These are phyloP conservation scores for Begonia masoniana DNA, from an alignment of 306 rosid genomes.

Conservation along the genomic window DNA sequence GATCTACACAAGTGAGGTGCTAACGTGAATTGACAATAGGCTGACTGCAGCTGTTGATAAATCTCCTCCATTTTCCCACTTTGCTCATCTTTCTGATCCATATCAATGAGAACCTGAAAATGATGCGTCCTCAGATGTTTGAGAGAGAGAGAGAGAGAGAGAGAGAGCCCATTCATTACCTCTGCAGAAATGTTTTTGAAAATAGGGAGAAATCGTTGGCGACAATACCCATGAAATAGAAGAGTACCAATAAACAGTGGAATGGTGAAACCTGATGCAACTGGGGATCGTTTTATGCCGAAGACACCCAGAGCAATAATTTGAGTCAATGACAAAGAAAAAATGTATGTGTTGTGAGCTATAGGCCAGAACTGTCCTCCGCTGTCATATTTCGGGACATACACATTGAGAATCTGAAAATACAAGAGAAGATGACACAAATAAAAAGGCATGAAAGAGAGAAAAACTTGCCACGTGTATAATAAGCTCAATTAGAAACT, in stretches of 20 bases:
- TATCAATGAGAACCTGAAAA: constrained; percentile 57
- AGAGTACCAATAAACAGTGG: constrained; percentile 57
- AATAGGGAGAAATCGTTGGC: constrained; percentile 69
- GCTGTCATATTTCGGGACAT: constrained; percentile 45
- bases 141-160: constrained; percentile 3
- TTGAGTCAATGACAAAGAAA: constrained; percentile 65
- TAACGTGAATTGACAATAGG: constrained; percentile 42
- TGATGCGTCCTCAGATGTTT: constrained; percentile 1
- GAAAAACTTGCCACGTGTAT: no score
- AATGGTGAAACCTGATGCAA: constrained; percentile 69
- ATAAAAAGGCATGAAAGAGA: not conserved
- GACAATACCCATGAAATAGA: constrained; percentile 67
- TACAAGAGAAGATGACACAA: not conserved
- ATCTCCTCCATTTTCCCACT: constrained; percentile 43
- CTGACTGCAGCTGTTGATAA: constrained; percentile 37
- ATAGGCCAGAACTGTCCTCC: constrained; percentile 84
- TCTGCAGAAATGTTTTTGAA: constrained; percentile 49
- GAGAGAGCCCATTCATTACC: constrained; percentile 26
- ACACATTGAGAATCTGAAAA: constrained; percentile 73
- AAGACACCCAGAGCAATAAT: constrained; percentile 78
- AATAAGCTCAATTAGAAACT: no score
- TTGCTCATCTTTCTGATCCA: constrained; percentile 68
- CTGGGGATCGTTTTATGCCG: constrained; percentile 52
- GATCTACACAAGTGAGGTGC: constrained; percentile 10
- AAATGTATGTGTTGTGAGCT: constrained; percentile 50